Evolutionary conservation across 768 basidiomycete genomes (phyloP).

Genomic region (Wakefieldia striispora): DNA sequence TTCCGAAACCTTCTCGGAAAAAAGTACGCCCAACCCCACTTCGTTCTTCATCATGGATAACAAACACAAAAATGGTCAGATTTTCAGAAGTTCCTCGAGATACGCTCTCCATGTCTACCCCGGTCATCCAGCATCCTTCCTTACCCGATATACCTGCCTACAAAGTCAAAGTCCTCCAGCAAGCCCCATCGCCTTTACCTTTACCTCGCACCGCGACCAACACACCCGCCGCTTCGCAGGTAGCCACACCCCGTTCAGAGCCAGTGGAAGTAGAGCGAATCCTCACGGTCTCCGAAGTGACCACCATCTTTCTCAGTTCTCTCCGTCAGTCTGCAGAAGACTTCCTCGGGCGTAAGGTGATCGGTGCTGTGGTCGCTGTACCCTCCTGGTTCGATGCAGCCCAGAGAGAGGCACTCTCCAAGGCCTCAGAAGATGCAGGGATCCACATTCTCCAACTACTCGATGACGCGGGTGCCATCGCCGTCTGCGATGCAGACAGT

Average conservation of each 20-base stretch:
- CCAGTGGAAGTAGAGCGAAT: slow-evolving; percentile 66
- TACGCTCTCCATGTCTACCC: slow-evolving; percentile 53
- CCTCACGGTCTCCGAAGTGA: slow-evolving; percentile 80
- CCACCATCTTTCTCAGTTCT: slow-evolving; percentile 80
- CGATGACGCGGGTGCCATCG: slow-evolving; percentile 79
- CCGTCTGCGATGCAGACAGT: slow-evolving; percentile 51
- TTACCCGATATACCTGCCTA: slow-evolving; percentile 74
- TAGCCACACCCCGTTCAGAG: slow-evolving; percentile 71
- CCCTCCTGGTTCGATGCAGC: slow-evolving; percentile 71
- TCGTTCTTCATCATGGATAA: background rate
- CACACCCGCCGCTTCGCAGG: slow-evolving; percentile 64
- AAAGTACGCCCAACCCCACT: slow-evolving; percentile 53
- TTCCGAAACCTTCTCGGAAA: slow-evolving; percentile 94
- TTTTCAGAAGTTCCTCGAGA: slow-evolving; percentile 73
- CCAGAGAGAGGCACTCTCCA: slow-evolving; percentile 68
- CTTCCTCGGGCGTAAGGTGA: slow-evolving; percentile 78
- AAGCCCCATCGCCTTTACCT: slow-evolving; percentile 69
- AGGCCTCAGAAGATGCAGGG: slow-evolving; percentile 78
- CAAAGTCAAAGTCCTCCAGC: slow-evolving; percentile 76
- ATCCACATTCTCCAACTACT: slow-evolving; percentile 82
- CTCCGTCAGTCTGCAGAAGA: slow-evolving; percentile 86
- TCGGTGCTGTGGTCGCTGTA: slow-evolving; percentile 81
- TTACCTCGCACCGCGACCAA: slow-evolving; percentile 53
- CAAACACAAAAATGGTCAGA: slow-evolving; percentile 35
- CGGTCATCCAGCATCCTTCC: slow-evolving; percentile 75